phyloP scores from a whole-genome alignment of 2,329 filamentous ascomycete genomes.

The Monilinia polystroma region DNA sequence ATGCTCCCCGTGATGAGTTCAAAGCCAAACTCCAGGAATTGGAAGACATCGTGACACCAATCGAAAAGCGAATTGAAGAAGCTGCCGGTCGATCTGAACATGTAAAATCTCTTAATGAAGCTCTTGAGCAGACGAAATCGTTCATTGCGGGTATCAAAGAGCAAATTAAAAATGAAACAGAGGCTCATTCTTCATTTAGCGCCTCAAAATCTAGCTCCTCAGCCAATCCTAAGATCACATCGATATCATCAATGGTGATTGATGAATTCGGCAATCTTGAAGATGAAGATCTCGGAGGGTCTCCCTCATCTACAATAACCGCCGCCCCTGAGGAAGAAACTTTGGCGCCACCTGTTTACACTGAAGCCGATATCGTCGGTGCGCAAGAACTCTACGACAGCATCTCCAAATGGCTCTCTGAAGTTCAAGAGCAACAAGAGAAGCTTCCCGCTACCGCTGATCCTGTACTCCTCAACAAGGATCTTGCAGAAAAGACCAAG shows the following conservation, averaged over 20 bases:
- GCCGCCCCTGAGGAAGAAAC: conserved; percentile 48
- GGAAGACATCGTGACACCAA: conserved; percentile 73
- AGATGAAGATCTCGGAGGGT: conserved; percentile 54
- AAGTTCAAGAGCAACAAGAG: conserved; percentile 68
- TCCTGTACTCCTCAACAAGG: conserved; percentile 70
- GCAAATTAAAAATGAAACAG: conserved; percentile 70
- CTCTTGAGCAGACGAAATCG: conserved; percentile 69
- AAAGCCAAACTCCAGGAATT: conserved; percentile 74
- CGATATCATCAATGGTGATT: conserved; percentile 42
- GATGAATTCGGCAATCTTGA: conserved; percentile 72
- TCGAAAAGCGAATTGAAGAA: conserved; percentile 74
- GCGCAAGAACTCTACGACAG: conserved; percentile 63
- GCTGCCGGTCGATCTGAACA: conserved; percentile 67
- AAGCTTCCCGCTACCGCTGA: conserved; percentile 69
- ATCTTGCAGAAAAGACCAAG: conserved; percentile 66
- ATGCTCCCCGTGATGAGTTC: conserved; percentile 72
- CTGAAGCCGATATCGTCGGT: conserved; percentile 65
- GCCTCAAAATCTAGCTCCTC: conserved; percentile 45
- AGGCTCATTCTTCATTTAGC: conserved; percentile 54
- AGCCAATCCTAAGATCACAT: conserved; percentile 38
- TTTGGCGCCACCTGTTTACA: conserved; percentile 67
- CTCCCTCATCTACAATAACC: conserved; percentile 37
- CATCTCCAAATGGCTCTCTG: conserved; percentile 70
- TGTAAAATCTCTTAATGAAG: conserved; percentile 64
- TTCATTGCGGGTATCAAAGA: conserved; percentile 68